Conservation (phyloP, 352 stramenopile genomes). For the Globisporangium sylvaticum region DNA sequence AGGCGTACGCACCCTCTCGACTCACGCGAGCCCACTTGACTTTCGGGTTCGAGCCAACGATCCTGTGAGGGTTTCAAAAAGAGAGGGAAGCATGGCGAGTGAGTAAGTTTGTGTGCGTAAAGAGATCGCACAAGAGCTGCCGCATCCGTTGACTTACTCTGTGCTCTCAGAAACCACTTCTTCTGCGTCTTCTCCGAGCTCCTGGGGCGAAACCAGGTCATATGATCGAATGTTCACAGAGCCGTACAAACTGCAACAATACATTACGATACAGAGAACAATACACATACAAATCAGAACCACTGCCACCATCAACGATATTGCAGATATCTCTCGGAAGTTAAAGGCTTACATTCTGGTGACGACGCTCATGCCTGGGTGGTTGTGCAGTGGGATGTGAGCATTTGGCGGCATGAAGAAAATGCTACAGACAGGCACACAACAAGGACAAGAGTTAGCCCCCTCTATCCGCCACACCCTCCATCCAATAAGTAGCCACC, state of each 20-base stretch:
- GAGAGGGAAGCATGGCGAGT: not conserved
- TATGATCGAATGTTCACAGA: conserved; percentile 71
- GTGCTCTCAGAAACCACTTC: conserved; percentile 15
- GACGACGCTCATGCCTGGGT: conserved; percentile 82
- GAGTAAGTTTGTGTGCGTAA: not conserved
- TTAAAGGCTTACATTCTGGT: conserved; percentile 61
- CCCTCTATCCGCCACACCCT: too few relatives aligned
- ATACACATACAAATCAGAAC: conserved; percentile 2
- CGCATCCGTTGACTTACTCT: conserved; percentile 23
- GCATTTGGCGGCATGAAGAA: conserved; percentile 82
- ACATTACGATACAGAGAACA: conserved; percentile 8
- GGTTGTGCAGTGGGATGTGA: conserved; percentile 77
- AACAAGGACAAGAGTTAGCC: not conserved
- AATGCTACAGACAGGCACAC: conserved; percentile 32
- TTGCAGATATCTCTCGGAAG: not conserved
- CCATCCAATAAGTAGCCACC: not conserved
- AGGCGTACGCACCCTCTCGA: conserved; percentile 46
- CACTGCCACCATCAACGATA: not conserved
- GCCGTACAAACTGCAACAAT: conserved; percentile 55
- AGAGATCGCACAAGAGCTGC: not conserved
- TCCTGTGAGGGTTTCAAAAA: conserved; percentile 17
- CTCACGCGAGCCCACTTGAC: conserved; percentile 62
- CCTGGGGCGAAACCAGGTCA: conserved; percentile 52
- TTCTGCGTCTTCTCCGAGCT: conserved; percentile 20
- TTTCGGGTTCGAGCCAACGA: conserved; percentile 31